Percentiles rank a stretch among this genome's conserved stretches.
Evolutionary conservation across 352 stramenopile genomes (phyloP).

Genomic region (Phytophthora meadii): DNA sequence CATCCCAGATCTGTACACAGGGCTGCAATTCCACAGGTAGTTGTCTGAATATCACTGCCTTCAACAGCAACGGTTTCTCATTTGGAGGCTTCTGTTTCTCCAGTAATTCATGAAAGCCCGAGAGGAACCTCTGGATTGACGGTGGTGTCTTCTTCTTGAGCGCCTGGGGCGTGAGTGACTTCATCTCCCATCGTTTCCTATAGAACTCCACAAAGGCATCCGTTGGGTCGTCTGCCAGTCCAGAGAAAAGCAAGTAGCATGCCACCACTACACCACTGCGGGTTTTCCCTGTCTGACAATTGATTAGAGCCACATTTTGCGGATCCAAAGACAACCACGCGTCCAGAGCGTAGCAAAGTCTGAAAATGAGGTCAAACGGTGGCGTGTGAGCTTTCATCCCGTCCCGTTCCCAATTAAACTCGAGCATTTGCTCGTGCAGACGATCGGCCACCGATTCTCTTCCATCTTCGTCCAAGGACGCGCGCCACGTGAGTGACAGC

Average conservation of each 20-base stretch:
- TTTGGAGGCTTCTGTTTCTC: slow-evolving; percentile 62
- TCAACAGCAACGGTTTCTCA: slow-evolving; percentile 73
- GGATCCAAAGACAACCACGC: slow-evolving; percentile 90
- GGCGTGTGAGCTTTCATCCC: slow-evolving; percentile 87
- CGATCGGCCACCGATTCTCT: slow-evolving; percentile 45
- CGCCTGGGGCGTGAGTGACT: slow-evolving; percentile 63
- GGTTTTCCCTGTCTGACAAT: slow-evolving; percentile 94
- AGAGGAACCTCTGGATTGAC: slow-evolving; percentile 78
- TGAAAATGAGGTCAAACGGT: slow-evolving; percentile 85
- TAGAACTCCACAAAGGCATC: slow-evolving; percentile 94
- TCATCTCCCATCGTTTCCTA: slow-evolving; percentile 79
- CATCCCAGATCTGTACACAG: slow-evolving; percentile 87
- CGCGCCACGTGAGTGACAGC: not conserved
- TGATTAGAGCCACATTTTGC: slow-evolving; percentile 85
- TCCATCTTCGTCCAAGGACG: slow-evolving; percentile 2
- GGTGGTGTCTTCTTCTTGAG: slow-evolving; percentile 74
- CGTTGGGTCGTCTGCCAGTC: slow-evolving; percentile 67
- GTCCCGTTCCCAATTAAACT: slow-evolving; percentile 85
- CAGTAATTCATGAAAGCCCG: slow-evolving; percentile 69
- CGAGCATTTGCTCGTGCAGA: slow-evolving; percentile 83
- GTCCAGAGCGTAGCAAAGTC: slow-evolving; percentile 93
- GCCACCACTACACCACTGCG: slow-evolving; percentile 93
- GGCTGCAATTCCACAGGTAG: slow-evolving; percentile 78
- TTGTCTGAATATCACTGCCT: slow-evolving; percentile 77
- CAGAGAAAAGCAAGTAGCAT: slow-evolving; percentile 93